Conservation (phyloP, 495 filamentous ascomycete species). For the Penicillium herquei region DNA sequence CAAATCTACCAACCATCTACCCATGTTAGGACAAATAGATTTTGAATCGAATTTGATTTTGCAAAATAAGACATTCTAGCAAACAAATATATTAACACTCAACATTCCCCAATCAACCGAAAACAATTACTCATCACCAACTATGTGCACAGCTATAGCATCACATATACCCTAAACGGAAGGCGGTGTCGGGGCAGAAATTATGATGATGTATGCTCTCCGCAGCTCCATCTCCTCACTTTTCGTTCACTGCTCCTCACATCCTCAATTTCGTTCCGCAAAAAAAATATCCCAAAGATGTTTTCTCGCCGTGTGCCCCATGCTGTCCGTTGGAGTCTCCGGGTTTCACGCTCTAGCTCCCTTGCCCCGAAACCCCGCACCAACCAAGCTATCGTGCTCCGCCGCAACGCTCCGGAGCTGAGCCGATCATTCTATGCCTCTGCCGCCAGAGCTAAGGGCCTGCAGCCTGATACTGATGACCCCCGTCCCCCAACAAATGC, state of each 20-base stretch:
- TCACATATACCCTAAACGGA: background rate
- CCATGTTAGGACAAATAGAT: no score
- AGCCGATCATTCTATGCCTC: constrained; percentile 29
- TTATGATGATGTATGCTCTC: background rate
- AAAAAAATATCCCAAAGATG: constrained; percentile 22
- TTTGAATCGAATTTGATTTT: no score
- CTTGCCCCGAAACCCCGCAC: no score
- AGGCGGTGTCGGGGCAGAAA: background rate
- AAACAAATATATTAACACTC: background rate
- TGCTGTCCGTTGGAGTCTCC: constrained; percentile 19
- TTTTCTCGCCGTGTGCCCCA: constrained; percentile 34
- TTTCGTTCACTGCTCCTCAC: background rate
- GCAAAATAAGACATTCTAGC: no score
- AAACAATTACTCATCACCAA: background rate
- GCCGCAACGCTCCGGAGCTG: background rate
- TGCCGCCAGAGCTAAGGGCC: constrained; percentile 34
- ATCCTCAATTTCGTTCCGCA: background rate
- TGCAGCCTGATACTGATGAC: constrained; percentile 41
- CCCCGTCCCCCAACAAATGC: constrained; percentile 39
- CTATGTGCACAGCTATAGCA: background rate
- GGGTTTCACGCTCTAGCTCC: constrained; percentile 17
- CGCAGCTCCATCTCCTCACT: background rate
- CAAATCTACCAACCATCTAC: no score
- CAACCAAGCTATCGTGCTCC: background rate
- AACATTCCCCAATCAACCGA: background rate